Base-by-base conservation (phyloP, 2,329 filamentous ascomycete genomes). In the Lizonia empirigonia region DNA sequence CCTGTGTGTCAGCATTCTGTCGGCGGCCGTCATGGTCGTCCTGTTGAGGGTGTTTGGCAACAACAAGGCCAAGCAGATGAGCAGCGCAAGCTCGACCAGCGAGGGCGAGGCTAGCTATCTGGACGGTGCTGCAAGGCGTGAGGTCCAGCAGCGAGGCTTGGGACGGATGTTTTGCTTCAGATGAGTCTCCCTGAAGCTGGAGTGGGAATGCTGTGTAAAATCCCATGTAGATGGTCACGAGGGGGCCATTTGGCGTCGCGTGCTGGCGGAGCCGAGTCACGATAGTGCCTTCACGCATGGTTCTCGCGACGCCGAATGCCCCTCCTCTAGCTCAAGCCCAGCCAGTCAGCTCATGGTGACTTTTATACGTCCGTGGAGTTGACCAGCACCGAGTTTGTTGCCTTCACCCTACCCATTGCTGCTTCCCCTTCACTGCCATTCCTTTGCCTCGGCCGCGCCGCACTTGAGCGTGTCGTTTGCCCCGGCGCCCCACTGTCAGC, bases 1-100 rank as follows among this genome's bases (percentile, higher is more conserved):
- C 48, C 75, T 96, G 16, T 85, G 83, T 56, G 76, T 86, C 41
- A 96, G 91, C 74, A 92, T 96, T 41, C 58, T 87, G 4, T 88
- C 87, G 63, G 87, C 87, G 34, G 76, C 86, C 18, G 67, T 80
- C 49, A 92, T 94, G 87, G 83, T 85, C 40, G 64, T 85, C 15
- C 72, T 90, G 50, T 74, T 95, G 32, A 74, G 72, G 56, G 51
- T 80, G 19, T 68, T 79, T 53, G 68, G 69, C 15, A 65, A 65
- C 50, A 35, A 16, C 37, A 67, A 49, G 74, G 75, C 55, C n/a
- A 75, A 73, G 59, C 63, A 71, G 45, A 47, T 64, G 34, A 70
- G 66, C 50, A 66, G 63, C 49, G 60, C 62, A 8, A 67, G 66
- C 53, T 69, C 65, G 44, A 67, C 63, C 12, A 63, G 57, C 44